These are phyloP conservation scores for Coemansia sp. DNA, from an alignment of 192 early-diverging fungal genomes.

Conservation along the genomic window DNA sequence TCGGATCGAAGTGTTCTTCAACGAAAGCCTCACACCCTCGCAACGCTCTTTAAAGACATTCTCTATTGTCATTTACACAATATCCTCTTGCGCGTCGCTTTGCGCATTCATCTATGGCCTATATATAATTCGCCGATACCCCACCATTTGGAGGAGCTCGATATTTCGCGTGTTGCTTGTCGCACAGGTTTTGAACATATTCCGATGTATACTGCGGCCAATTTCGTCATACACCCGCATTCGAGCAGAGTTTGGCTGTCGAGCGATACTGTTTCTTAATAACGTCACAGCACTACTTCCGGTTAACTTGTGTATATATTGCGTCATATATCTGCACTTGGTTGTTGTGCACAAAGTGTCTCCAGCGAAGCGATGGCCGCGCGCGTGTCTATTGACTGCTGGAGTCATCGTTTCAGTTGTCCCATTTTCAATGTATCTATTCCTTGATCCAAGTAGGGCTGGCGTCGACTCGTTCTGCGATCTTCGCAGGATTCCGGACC, in stretches of 20 bases:
- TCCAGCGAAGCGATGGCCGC: conserved; percentile 31
- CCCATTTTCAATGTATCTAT: conserved; percentile 22
- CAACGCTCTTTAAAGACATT: background rate
- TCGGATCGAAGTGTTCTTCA: background rate
- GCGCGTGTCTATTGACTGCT: conserved; percentile 16
- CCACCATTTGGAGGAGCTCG: conserved; percentile 19
- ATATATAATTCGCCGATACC: background rate
- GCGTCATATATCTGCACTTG: conserved; percentile 46
- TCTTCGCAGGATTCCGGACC: background rate
- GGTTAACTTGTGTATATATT: conserved; percentile 28
- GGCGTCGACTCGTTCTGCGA: conserved; percentile 17
- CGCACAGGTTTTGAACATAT: conserved; percentile 31
- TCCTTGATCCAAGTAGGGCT: conserved; percentile 5
- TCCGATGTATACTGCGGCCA: conserved; percentile 27
- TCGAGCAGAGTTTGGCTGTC: conserved; percentile 23
- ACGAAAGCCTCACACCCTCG: background rate
- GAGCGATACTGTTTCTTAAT: conserved; percentile 25
- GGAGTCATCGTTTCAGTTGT: conserved; percentile 13
- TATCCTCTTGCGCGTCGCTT: conserved; percentile 18
- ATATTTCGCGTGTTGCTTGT: conserved; percentile 41
- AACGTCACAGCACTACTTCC: conserved; percentile 17
- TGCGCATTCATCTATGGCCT: conserved; percentile 30
- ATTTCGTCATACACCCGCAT: conserved; percentile 12
- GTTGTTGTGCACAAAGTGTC: conserved; percentile 35
- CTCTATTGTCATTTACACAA: conserved; percentile 1